Conservation (phyloP, 2,329 filamentous ascomycete species). For the Stagonosporopsis vannaccii region DNA sequence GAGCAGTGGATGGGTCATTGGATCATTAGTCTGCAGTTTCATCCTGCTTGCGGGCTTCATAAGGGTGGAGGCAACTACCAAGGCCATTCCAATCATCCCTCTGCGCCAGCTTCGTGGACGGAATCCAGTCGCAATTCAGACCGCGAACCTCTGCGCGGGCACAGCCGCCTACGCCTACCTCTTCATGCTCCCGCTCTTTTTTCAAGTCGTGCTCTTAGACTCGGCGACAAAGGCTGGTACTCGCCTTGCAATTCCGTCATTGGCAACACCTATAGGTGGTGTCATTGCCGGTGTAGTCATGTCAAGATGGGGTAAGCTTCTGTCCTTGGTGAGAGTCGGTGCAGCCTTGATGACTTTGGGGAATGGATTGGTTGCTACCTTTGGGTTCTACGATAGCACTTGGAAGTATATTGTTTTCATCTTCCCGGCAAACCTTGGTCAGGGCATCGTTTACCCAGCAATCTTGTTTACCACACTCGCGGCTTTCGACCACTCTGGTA, state of each 20-base stretch:
- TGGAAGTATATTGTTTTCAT: conserved; percentile 53
- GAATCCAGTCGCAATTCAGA: neutral
- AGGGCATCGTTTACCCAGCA: conserved; percentile 53
- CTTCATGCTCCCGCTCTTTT: neutral
- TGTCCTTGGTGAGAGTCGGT: conserved; percentile 51
- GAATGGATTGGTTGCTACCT: conserved; percentile 37
- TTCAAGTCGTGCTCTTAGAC: neutral
- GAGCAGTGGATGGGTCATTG: neutral
- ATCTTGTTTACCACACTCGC: conserved; percentile 69
- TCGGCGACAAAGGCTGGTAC: neutral
- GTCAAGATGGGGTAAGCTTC: conserved; percentile 57
- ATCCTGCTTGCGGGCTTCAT: neutral
- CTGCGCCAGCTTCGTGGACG: neutral
- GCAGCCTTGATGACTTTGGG: conserved; percentile 52
- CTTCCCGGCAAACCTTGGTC: neutral
- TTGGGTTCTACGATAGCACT: conserved; percentile 2
- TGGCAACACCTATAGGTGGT: conserved; percentile 39
- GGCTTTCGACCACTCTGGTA: conserved; percentile 68
- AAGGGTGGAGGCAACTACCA: neutral
- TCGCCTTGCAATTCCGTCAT: conserved; percentile 62
- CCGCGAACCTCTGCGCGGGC: neutral
- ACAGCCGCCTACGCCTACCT: neutral
- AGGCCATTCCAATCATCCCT: neutral
- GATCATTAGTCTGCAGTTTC: neutral
- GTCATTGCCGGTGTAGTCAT: conserved; percentile 56